phyloP scores from a whole-genome alignment of 495 filamentous ascomycete genomes.

The Cairneyella variabilis region DNA sequence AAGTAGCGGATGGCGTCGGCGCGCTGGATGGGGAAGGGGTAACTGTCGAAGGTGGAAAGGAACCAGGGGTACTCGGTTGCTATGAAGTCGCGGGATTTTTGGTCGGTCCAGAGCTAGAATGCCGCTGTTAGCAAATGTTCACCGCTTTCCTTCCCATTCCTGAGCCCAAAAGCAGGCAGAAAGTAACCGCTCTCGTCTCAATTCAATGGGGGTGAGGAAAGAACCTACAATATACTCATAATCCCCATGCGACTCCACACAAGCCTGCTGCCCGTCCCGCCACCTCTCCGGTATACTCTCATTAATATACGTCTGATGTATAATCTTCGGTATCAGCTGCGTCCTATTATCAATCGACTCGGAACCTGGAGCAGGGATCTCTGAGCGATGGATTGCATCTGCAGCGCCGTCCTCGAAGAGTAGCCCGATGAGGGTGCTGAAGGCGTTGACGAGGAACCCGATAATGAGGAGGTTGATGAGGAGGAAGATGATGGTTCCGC shows the following conservation, averaged over 20 bases:
- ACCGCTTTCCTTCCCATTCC: background rate
- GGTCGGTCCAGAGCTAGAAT: constrained; percentile 80
- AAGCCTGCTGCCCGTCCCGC: constrained; percentile 68
- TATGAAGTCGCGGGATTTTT: constrained; percentile 71
- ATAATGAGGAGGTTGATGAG: constrained; percentile 57
- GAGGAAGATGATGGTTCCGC: constrained; percentile 60
- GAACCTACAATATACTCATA: constrained; percentile 75
- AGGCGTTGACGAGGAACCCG: constrained; percentile 54
- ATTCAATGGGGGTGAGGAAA: no score
- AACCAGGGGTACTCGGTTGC: constrained; percentile 76
- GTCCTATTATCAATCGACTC: constrained; percentile 35
- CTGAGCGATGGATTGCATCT: constrained; percentile 60
- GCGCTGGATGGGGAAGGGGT: constrained; percentile 77
- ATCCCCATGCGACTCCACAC: constrained; percentile 69
- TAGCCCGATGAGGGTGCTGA: constrained; percentile 61
- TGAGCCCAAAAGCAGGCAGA: background rate
- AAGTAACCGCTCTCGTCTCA: background rate
- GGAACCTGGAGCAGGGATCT: constrained; percentile 62
- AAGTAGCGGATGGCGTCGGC: constrained; percentile 89
- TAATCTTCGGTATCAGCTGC: constrained; percentile 75
- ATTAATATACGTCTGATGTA: constrained; percentile 71
- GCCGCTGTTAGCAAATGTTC: background rate
- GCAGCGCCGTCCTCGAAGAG: constrained; percentile 63
- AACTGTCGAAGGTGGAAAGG: constrained; percentile 75
- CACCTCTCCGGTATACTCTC: constrained; percentile 71